Evolutionary conservation across 2,329 filamentous ascomycete species (phyloP).

Genomic region (Trichoderma oligosporum): DNA sequence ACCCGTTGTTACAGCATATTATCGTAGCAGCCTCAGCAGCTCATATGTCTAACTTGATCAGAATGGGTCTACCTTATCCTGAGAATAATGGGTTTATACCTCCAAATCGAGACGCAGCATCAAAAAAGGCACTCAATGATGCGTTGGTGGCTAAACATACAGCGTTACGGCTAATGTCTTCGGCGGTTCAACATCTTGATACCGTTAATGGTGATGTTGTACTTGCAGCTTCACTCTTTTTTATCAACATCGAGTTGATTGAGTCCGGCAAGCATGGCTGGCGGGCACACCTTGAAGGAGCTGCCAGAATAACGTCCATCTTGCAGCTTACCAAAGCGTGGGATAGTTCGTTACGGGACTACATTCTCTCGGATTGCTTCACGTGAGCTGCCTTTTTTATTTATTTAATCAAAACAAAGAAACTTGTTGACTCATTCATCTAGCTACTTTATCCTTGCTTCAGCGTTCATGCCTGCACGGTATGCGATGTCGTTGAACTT

Average conservation of each 20-base stretch:
- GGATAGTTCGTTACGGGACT: slow-evolving; percentile 40
- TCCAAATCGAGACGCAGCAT: slow-evolving; percentile 23
- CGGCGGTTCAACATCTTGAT: slow-evolving; percentile 38
- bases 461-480: slow-evolving; percentile 39
- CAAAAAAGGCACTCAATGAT: slow-evolving; percentile 37
- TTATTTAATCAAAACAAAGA: too few species aligned
- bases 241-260: slow-evolving; percentile 49
- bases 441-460: slow-evolving; percentile 46
- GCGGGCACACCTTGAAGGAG: slow-evolving; percentile 46
- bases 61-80: slow-evolving; percentile 22
- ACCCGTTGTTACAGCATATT: slow-evolving; percentile 44
- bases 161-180: slow-evolving; percentile 41
- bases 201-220: slow-evolving; percentile 39
- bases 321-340: slow-evolving; percentile 34
- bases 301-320: slow-evolving; percentile 41
- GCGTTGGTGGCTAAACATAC: slow-evolving; percentile 45
- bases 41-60: slow-evolving; percentile 44
- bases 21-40: slow-evolving; percentile 48
- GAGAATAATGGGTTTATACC: not conserved
- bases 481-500: slow-evolving; percentile 35
- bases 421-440: not conserved
- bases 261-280: slow-evolving; percentile 47
- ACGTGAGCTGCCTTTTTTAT: slow-evolving; percentile 32
- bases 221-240: slow-evolving; percentile 46
- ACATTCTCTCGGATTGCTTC: slow-evolving; percentile 47